Conservation (phyloP, 2,329 filamentous ascomycete species). For the Ceratocystis albifundus region DNA sequence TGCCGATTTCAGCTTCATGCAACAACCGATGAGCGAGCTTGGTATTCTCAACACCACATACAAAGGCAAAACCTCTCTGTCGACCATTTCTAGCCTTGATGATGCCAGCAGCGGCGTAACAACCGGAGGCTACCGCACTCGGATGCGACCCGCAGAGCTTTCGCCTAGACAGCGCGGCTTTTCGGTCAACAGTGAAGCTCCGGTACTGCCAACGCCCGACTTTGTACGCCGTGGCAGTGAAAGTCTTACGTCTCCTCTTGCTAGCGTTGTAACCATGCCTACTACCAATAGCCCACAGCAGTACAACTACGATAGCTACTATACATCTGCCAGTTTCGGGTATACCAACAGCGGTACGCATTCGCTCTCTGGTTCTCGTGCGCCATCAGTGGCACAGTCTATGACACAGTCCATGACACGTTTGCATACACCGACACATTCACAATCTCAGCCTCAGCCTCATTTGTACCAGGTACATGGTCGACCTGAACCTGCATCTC, state of each 20-base stretch:
- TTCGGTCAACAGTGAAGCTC: slow-evolving; percentile 51
- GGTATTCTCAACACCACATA: slow-evolving; percentile 67
- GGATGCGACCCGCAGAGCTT: slow-evolving; percentile 39
- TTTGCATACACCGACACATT: slow-evolving; percentile 3
- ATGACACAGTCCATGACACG: slow-evolving; percentile 16
- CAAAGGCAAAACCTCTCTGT: slow-evolving; percentile 47
- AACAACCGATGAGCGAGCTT: slow-evolving; percentile 58
- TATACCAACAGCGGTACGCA: not conserved
- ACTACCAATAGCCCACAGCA: slow-evolving; percentile 39
- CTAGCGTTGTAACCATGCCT: slow-evolving; percentile 30
- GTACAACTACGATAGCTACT: slow-evolving; percentile 47
- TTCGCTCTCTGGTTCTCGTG: slow-evolving; percentile 24
- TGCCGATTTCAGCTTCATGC: slow-evolving; percentile 64
- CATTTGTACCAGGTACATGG: slow-evolving; percentile 23
- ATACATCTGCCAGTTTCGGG: slow-evolving; percentile 29
- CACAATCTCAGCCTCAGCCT: slow-evolving; percentile 5
- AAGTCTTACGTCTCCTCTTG: slow-evolving; percentile 51
- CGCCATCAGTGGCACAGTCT: slow-evolving; percentile 14
- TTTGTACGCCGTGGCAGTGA: slow-evolving; percentile 55
- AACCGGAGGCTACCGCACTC: slow-evolving; percentile 34
- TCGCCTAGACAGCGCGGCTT: slow-evolving; percentile 45
- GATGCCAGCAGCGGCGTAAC: slow-evolving; percentile 29
- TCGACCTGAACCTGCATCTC: slow-evolving; percentile 12
- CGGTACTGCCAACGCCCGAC: slow-evolving; percentile 53
- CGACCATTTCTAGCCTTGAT: slow-evolving; percentile 45